A percentile compares a stretch with the other conserved stretches of the same genome.
Conservation (phyloP, 2,329 filamentous ascomycete species). For the Scedosporium dehoogii region DNA sequence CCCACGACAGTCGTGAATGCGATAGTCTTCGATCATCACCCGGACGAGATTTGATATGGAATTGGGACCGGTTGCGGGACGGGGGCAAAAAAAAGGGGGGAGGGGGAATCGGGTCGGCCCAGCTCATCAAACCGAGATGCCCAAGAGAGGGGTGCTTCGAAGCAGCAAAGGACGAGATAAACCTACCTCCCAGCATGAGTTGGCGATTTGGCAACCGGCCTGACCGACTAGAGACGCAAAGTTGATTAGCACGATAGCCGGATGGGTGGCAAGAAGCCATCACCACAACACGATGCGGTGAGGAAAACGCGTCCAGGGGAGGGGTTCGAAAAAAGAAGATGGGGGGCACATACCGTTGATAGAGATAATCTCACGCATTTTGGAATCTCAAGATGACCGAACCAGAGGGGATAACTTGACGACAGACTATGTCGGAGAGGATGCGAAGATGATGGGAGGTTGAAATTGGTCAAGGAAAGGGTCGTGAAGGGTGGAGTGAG, state of each 20-base stretch:
- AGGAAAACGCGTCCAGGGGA: constrained; percentile 17
- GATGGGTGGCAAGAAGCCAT: neutral
- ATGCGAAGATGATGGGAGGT: constrained; percentile 3
- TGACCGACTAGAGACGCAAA: constrained; percentile 71
- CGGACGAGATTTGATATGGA: neutral
- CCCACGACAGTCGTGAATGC: neutral
- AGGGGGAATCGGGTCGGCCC: neutral
- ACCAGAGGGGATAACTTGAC: constrained; percentile 2
- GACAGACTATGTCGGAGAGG: constrained; percentile 6
- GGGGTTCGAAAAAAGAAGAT: constrained; percentile 20
- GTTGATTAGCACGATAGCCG: neutral
- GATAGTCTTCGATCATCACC: neutral
- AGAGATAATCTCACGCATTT: constrained; percentile 98
- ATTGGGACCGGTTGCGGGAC: neutral
- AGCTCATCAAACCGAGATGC: neutral
- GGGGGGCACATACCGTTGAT: constrained; percentile 72
- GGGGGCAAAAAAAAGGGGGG: neutral
- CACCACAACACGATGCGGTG: constrained; percentile 28
- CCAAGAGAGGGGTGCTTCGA: neutral
- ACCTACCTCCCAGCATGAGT: constrained; percentile 99
- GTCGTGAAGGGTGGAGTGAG: constrained; percentile 7
- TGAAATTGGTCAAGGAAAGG: constrained; percentile 5
- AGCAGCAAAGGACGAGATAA: neutral
- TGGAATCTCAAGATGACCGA: constrained; percentile 27
- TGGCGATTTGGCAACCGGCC: constrained; percentile 99